Evolutionary conservation across 768 basidiomycete species (phyloP).

Genomic region (Lentinula edodes): DNA sequence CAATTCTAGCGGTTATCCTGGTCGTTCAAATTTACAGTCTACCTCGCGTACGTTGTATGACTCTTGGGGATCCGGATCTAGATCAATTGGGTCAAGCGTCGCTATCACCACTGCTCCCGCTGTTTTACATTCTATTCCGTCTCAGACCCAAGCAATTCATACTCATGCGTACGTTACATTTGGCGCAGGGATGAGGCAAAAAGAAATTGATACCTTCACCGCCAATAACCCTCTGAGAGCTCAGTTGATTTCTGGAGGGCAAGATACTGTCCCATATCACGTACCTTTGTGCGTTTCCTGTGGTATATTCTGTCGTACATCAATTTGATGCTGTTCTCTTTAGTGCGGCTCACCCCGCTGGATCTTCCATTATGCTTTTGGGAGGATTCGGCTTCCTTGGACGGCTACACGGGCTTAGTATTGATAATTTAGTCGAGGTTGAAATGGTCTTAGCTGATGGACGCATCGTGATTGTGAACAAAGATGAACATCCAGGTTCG

Average conservation of each 20-base stretch:
- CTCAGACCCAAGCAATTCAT: slow-evolving; percentile 55
- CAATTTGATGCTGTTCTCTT: background rate
- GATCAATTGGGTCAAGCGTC: slow-evolving; percentile 9
- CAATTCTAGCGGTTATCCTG: slow-evolving; percentile 11
- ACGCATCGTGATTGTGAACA: slow-evolving; percentile 70
- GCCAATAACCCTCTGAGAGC: slow-evolving; percentile 63
- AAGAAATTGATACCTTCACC: slow-evolving; percentile 75
- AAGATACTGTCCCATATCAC: slow-evolving; percentile 67
- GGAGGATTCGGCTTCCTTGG: slow-evolving; percentile 90
- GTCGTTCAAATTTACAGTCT: slow-evolving; percentile 9
- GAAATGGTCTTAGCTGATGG: slow-evolving; percentile 93
- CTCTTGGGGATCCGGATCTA: slow-evolving; percentile 24
- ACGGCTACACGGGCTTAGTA: slow-evolving; percentile 76
- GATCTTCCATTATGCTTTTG: slow-evolving; percentile 74
- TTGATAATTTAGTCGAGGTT: slow-evolving; percentile 87
- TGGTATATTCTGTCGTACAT: background rate
- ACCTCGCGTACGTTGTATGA: slow-evolving; percentile 28
- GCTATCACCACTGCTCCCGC: slow-evolving; percentile 7
- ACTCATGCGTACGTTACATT: slow-evolving; percentile 79
- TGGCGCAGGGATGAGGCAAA: slow-evolving; percentile 81
- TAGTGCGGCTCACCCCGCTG: slow-evolving; percentile 75
- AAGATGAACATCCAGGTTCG: slow-evolving; percentile 65
- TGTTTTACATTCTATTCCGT: slow-evolving; percentile 30
- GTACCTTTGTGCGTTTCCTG: slow-evolving; percentile 59
- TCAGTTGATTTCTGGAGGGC: slow-evolving; percentile 41